Evolutionary conservation across 495 filamentous ascomycete genomes (phyloP).

Genomic region (Podospora australis): DNA sequence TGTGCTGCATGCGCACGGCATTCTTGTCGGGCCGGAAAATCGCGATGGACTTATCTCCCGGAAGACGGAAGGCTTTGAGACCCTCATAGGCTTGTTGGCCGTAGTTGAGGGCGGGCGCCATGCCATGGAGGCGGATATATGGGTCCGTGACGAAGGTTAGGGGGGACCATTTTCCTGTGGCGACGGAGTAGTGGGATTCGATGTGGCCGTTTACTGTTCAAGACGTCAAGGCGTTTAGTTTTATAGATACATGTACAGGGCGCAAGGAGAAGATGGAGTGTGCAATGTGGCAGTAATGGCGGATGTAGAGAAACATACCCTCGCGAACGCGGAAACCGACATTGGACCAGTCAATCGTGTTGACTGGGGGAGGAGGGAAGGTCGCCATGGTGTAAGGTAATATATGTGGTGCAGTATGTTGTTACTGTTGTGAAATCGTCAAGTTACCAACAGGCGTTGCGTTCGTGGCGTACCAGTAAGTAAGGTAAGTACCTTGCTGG

Average conservation of each 20-base stretch:
- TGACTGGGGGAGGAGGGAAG: conserved; percentile 78
- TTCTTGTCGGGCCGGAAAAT: conserved; percentile 80
- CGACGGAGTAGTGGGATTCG: conserved; percentile 63
- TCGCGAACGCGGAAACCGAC: conserved; percentile 88
- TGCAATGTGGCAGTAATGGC: too few species aligned
- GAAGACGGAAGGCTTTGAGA: conserved; percentile 80
- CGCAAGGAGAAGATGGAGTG: background rate
- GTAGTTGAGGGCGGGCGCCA: conserved; percentile 88
- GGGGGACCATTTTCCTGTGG: conserved; percentile 66
- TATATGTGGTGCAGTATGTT: too few species aligned
- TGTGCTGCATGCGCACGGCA: conserved; percentile 72
- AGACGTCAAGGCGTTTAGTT: too few species aligned
- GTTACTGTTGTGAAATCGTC: too few species aligned
- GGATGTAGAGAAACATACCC: conserved; percentile 48
- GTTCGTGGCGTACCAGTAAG: too few species aligned
- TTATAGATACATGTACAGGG: too few species aligned
- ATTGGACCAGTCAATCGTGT: conserved; percentile 85
- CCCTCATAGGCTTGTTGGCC: conserved; percentile 92
- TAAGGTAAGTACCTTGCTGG: too few species aligned
- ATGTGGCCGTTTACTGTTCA: conserved; percentile 67
- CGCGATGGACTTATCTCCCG: conserved; percentile 53
- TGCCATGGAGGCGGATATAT: conserved; percentile 76
- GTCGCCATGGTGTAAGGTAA: too few species aligned
- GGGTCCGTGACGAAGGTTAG: conserved; percentile 71
- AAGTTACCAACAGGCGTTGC: too few species aligned